Evolutionary conservation across 371 early-diverging fungal species (phyloP).

Genomic region (Amoeboaphelidium protococcarum): DNA sequence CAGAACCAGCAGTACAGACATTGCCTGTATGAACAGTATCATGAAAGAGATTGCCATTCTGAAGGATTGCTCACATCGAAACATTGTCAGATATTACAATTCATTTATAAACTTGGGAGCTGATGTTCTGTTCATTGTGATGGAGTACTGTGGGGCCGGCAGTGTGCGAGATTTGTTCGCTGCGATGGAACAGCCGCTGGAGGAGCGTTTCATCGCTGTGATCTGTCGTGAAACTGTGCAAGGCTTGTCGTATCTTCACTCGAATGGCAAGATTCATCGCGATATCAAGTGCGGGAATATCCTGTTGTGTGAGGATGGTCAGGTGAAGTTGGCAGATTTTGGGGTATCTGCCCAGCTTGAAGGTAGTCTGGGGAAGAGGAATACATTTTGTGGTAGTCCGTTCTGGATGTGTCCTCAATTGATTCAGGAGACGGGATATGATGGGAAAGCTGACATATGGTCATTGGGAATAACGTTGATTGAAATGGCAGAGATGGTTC

Average conservation of each 20-base stretch:
- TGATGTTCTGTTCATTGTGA: too few species aligned
- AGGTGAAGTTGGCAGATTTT: conserved; percentile 1
- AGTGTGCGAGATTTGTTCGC: too few species aligned
- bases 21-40: conserved; percentile 6
- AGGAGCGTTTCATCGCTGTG: neutral
- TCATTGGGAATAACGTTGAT: conserved; percentile 15
- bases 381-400: neutral
- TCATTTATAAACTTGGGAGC: too few species aligned
- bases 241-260: conserved; percentile 12
- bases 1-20: conserved; percentile 2
- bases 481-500: conserved; percentile 13
- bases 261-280: conserved; percentile 12
- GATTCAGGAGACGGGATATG: neutral
- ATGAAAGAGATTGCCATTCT: conserved; percentile 10
- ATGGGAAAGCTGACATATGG: conserved; percentile 11
- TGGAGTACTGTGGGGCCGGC: too few species aligned
- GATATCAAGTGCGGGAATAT: conserved; percentile 6
- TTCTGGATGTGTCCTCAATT: neutral
- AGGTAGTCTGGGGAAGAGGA: neutral
- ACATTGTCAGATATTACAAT: conserved; percentile 12
- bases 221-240: conserved; percentile 7
- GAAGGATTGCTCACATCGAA: conserved; percentile 6
- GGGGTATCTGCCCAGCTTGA: neutral
- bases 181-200: too few species aligned
- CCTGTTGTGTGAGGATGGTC: neutral